Evolutionary conservation across 371 early-diverging fungal genomes (phyloP), one percentile per base, ranked within the genome.

Genomic region (Syncephalastrum racemosum): DNA sequence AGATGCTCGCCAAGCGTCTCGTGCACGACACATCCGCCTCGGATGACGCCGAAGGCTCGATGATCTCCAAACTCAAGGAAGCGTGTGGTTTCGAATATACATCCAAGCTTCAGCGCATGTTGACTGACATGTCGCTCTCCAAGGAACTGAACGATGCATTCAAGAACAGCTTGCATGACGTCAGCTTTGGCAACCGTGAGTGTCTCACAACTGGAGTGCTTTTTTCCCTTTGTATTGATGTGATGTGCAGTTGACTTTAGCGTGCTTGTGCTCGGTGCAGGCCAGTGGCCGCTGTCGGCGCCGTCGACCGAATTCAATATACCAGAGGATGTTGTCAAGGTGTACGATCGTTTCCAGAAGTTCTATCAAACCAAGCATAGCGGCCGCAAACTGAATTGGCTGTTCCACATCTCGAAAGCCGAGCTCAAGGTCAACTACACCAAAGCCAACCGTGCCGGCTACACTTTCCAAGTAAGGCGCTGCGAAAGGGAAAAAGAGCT

Each of bases 31-130:
- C 84, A 4, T 93, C 93, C 8, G 81, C 84, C 22, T 89, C 89
- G 7, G 90, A 91, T 56, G 95, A 97, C 59, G 75, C 88, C 46
- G 96, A 97, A 68, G 82, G 84, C 24, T 84, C 80, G 23, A 93
- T 93, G 91, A 91, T 94, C 18, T 84, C 89, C 7, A 83, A 83
- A 53, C 75, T 93, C 25, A 90, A 92, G 71, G 96, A 93, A 54
- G 91, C 92, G 13, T 93, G 94, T 64, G 96, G 96, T 22, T 86
- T 87, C 20, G 96, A 97, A 72, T 96, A 94, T 73, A 95, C 94
- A 1, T 81, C 81, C 58, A 95, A 93, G 69, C 76, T 97, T 47
- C 87, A 90, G 69, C 86, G 90, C 54, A 95, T 97, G 96, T 95
- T 96, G 63, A 87, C 86, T 4, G 97, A 97, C 60, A 90, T 97